Percentiles rank a stretch among this genome's conserved stretches.
Evolutionary conservation across 2,329 filamentous ascomycete genomes (phyloP).

Genomic region (Drechslerella coelobrocha): DNA sequence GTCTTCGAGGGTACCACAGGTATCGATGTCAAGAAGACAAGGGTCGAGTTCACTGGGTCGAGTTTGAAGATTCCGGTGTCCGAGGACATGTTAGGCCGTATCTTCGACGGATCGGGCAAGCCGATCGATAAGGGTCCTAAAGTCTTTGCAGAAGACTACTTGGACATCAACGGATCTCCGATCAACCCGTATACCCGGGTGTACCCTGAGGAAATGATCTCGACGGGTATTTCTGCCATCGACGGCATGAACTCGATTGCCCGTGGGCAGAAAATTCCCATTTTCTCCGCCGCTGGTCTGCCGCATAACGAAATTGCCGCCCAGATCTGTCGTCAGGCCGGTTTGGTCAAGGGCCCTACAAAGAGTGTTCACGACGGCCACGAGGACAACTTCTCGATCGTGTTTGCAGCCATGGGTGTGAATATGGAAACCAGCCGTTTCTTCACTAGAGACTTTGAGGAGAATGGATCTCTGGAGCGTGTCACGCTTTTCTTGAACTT

Average conservation of each 20-base stretch:
- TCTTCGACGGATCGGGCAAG: constrained; percentile 94
- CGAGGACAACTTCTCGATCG: constrained; percentile 99
- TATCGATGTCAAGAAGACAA: constrained; percentile 96
- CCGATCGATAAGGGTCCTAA: constrained; percentile 99
- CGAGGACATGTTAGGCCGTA: constrained; percentile 98
- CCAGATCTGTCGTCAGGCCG: constrained; percentile 96
- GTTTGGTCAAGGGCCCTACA: constrained; percentile 83
- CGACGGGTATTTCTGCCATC: constrained; percentile 90
- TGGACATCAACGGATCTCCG: constrained; percentile 98
- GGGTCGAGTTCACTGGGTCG: constrained; percentile 91
- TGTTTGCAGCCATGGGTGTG: constrained; percentile 99
- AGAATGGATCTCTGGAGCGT: constrained; percentile 98
- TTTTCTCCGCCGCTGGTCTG: constrained; percentile 97
- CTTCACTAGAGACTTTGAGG: constrained; percentile 98
- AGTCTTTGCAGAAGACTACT: constrained; percentile 94
- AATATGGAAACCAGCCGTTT: constrained; percentile 99
- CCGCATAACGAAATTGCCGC: constrained; percentile 99
- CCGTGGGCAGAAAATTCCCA: constrained; percentile 98
- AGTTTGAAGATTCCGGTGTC: constrained; percentile 98
- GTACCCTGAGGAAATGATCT: constrained; percentile 99
- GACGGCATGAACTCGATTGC: constrained; percentile 71
- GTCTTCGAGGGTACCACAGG: constrained; percentile 96
- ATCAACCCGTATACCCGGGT: constrained; percentile 99
- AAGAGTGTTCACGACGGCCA: constrained; percentile 97
- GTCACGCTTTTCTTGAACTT: constrained; percentile 98